These are phyloP conservation scores for Nectriaceae sp. DNA, from an alignment of 2,329 filamentous ascomycete species.

Conservation along the genomic window DNA sequence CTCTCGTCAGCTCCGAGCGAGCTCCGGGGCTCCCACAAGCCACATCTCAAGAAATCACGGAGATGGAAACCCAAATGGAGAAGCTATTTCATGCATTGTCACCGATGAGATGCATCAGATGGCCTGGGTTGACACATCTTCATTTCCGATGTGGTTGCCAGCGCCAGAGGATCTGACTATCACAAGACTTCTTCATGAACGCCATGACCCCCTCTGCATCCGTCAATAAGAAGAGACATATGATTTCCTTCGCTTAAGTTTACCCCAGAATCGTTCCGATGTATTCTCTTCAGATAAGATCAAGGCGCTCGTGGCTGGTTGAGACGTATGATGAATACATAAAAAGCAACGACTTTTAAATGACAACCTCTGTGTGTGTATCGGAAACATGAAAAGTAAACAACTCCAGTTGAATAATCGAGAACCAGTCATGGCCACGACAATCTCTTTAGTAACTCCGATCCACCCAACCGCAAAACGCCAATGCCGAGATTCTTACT, in stretches of 20 bases:
- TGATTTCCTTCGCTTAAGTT: too few species aligned
- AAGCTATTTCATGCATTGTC: slow-evolving; percentile 5
- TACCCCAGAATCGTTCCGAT: too few species aligned
- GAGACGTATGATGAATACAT: slow-evolving; percentile 1
- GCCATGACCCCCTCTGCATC: background rate
- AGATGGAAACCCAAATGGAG: slow-evolving; percentile 4
- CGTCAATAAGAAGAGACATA: background rate
- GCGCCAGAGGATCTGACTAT: background rate
- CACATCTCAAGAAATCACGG: slow-evolving; percentile 3
- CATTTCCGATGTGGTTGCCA: background rate
- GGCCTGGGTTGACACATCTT: slow-evolving; percentile 4
- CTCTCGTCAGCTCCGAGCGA: background rate
- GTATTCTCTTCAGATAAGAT: too few species aligned
- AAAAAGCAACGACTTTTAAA: background rate
- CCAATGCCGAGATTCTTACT: too few species aligned
- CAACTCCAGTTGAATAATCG: background rate
- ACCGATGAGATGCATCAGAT: slow-evolving; percentile 2
- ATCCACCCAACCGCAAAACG: too few species aligned
- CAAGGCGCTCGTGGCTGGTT: too few species aligned
- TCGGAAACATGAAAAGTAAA: background rate
- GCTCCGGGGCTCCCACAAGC: background rate
- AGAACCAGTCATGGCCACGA: too few species aligned
- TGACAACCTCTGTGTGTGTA: too few species aligned
- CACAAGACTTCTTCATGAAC: background rate
- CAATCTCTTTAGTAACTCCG: too few species aligned